Evolutionary conservation across 2,329 filamentous ascomycete genomes (phyloP).

Genomic region (Fusarium sp.): DNA sequence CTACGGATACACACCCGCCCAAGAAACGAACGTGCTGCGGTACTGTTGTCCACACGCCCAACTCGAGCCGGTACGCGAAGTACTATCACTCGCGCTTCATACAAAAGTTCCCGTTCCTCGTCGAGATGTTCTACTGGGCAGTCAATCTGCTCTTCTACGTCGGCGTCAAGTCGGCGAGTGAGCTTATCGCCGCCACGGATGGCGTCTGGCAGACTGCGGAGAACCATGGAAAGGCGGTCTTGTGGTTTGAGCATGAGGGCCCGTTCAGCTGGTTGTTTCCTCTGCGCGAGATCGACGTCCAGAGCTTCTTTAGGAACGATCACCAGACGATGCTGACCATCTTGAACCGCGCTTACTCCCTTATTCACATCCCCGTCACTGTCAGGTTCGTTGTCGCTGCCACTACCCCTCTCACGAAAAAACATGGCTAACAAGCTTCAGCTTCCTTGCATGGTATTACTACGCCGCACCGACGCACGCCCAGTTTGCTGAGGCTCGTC

Average conservation of each 20-base stretch:
- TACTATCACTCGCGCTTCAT: constrained; percentile 70
- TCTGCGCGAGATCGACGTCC: constrained; percentile 61
- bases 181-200: constrained; percentile 50
- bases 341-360: constrained; percentile 67
- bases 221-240: constrained; percentile 63
- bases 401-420: neutral
- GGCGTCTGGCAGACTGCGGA: constrained; percentile 66
- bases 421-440: constrained; percentile 39
- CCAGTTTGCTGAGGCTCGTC: constrained; percentile 51
- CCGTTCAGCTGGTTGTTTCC: constrained; percentile 63
- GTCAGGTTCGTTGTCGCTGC: neutral
- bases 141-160: constrained; percentile 72
- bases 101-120: constrained; percentile 73
- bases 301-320: constrained; percentile 66
- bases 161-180: constrained; percentile 40
- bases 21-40: constrained; percentile 64
- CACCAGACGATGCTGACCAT: constrained; percentile 64
- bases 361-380: constrained; percentile 69
- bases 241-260: constrained; percentile 64
- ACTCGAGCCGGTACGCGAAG: constrained; percentile 69
- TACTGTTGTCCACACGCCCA: constrained; percentile 62
- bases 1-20: constrained; percentile 50
- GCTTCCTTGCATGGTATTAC: constrained; percentile 73
- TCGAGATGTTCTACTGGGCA: constrained; percentile 81
- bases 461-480: constrained; percentile 59